Evolutionary conservation across 345 rosid species (phyloP).

Genomic region (Reutealis trisperma): DNA sequence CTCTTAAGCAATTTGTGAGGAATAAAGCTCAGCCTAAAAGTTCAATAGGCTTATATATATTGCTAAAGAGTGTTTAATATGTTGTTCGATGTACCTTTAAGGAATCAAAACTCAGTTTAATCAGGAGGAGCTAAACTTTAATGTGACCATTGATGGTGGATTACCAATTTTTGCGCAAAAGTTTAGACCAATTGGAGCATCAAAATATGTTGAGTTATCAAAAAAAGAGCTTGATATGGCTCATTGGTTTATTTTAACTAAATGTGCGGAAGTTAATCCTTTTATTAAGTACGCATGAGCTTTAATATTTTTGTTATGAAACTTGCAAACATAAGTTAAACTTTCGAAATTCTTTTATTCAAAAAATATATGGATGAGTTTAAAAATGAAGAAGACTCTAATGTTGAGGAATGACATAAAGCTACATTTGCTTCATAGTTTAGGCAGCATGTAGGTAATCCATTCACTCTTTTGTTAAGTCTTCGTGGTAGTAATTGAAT

Average conservation of each 20-base stretch:
- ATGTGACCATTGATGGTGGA: not conserved
- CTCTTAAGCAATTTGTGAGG: not conserved
- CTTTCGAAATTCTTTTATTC: too few relatives aligned
- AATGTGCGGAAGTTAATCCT: not conserved
- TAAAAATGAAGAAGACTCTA: not conserved
- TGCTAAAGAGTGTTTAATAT: not conserved
- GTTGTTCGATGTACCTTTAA: not conserved
- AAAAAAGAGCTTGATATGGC: not conserved
- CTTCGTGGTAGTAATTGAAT: too few relatives aligned
- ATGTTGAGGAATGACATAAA: not conserved
- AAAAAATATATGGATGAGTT: not conserved
- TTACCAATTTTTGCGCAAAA: not conserved
- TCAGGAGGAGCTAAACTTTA: not conserved
- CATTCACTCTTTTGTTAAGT: too few relatives aligned
- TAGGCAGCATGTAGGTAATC: not conserved
- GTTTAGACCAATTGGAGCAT: not conserved
- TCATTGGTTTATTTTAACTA: not conserved
- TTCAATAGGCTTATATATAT: slow-evolving; percentile 8
- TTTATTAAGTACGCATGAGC: not conserved
- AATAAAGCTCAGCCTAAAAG: not conserved
- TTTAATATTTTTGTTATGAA: too few relatives aligned
- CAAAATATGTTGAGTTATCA: not conserved
- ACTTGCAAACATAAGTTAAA: too few relatives aligned
- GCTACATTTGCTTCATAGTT: not conserved
- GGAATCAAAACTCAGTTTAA: not conserved